A percentile compares a stretch with the other conserved stretches of the same genome.
Evolutionary conservation across 495 filamentous ascomycete species (phyloP).

Genomic region (Tuber melanosporum): DNA sequence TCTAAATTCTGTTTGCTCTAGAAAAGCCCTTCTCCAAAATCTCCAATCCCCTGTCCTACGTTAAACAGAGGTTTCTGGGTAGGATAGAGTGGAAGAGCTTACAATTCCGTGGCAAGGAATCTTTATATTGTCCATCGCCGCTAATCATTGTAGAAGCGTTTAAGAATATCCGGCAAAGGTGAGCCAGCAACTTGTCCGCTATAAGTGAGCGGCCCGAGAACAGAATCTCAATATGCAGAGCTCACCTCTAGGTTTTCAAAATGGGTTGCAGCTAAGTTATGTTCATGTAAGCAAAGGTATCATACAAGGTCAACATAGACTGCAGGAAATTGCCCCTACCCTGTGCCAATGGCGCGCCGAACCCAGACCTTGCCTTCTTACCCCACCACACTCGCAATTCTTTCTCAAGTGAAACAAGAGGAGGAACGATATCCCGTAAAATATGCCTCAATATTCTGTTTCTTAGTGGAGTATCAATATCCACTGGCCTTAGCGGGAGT

Average conservation of each 20-base stretch:
- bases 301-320: neutral
- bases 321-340: neutral
- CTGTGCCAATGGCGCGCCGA: neutral
- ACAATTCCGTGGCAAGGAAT: neutral
- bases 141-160: neutral
- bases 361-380: neutral
- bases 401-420: neutral
- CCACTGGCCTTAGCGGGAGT: neutral
- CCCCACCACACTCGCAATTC: too few species aligned
- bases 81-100: neutral
- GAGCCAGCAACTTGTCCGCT: neutral
- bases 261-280: neutral
- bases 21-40: constrained; percentile 15
- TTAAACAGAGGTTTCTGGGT: neutral
- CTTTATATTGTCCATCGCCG: neutral
- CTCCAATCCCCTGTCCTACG: neutral
- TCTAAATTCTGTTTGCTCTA: constrained; percentile 18
- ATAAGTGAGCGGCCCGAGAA: neutral
- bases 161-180: neutral
- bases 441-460: neutral
- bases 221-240: neutral
- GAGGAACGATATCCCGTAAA: neutral
- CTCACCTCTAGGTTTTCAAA: neutral
- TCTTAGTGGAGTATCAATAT: neutral
- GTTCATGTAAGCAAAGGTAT: neutral